Percentiles rank a stretch among this genome's conserved stretches.
Evolutionary conservation across 2,329 filamentous ascomycete species (phyloP).

Genomic region (Epichloe amarillans): DNA sequence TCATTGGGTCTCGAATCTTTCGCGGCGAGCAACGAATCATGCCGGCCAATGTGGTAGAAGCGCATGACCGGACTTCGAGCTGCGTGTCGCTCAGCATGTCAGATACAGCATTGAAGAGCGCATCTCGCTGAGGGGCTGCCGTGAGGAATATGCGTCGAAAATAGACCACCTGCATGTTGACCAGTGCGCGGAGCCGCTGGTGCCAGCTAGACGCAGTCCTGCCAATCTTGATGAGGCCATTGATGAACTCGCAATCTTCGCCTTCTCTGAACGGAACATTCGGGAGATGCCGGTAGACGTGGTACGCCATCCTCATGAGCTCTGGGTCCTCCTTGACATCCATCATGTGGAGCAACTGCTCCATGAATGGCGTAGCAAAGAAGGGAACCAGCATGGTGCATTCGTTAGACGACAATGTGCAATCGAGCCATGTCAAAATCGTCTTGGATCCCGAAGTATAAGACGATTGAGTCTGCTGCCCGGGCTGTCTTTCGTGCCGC

Average conservation of each 20-base stretch:
- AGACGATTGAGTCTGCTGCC: slow-evolving; percentile 82
- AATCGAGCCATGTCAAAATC: slow-evolving; percentile 87
- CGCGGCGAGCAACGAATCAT: slow-evolving; percentile 95
- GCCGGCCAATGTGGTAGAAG: slow-evolving; percentile 83
- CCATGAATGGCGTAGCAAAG: slow-evolving; percentile 81
- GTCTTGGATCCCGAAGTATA: slow-evolving; percentile 97
- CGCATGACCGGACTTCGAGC: slow-evolving; percentile 85
- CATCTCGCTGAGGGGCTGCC: slow-evolving; percentile 56
- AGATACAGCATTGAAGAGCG: slow-evolving; percentile 83
- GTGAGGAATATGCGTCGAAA: slow-evolving; percentile 92
- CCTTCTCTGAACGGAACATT: slow-evolving; percentile 87
- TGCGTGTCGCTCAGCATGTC: slow-evolving; percentile 88
- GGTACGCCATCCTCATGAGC: slow-evolving; percentile 84
- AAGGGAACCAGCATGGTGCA: slow-evolving; percentile 84
- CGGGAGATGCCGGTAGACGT: slow-evolving; percentile 90
- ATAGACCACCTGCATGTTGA: slow-evolving; percentile 98
- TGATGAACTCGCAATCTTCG: slow-evolving; percentile 74
- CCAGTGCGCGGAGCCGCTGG: slow-evolving; percentile 81
- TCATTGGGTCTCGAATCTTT: slow-evolving; percentile 63
- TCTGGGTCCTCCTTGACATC: slow-evolving; percentile 98
- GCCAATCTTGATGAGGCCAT: slow-evolving; percentile 76
- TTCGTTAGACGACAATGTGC: slow-evolving; percentile 78
- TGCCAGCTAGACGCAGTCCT: slow-evolving; percentile 82
- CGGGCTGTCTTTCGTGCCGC: slow-evolving; percentile 71
- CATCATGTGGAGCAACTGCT: slow-evolving; percentile 98